Percentiles rank a stretch among this genome's conserved stretches.
Conservation (phyloP, 2,329 filamentous ascomycete genomes). For the Neurospora sp. region DNA sequence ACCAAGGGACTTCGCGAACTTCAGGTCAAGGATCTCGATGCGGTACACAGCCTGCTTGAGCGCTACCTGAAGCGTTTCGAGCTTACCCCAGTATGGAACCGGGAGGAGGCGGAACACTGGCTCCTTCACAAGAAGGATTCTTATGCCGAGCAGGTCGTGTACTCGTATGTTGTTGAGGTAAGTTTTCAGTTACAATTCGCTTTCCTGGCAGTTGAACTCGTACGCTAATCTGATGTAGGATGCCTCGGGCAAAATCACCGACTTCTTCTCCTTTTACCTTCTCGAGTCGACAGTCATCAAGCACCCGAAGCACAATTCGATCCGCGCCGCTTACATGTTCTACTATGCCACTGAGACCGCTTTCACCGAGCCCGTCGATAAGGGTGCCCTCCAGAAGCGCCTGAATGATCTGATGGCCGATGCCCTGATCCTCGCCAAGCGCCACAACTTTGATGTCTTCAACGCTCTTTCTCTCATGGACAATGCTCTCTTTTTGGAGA, state of each 20-base stretch:
- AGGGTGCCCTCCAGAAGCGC: conserved; percentile 58
- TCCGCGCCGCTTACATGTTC: conserved; percentile 90
- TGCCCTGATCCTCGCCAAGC: conserved; percentile 78
- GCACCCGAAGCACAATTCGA: conserved; percentile 63
- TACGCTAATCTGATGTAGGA: conserved; percentile 27
- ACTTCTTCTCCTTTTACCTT: conserved; percentile 95
- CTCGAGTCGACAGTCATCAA: conserved; percentile 89
- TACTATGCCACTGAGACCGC: conserved; percentile 87
- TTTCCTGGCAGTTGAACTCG: not conserved
- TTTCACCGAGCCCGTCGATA: conserved; percentile 47
- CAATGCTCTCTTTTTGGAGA: conserved; percentile 83
- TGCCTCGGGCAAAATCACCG: conserved; percentile 70
- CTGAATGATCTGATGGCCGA: conserved; percentile 76
- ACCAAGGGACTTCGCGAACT: conserved; percentile 72
- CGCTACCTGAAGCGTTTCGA: conserved; percentile 74
- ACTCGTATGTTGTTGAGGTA: conserved; percentile 84
- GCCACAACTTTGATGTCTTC: conserved; percentile 82
- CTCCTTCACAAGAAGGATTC: conserved; percentile 60
- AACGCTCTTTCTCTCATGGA: conserved; percentile 91
- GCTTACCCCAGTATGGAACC: conserved; percentile 70
- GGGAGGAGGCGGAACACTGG: conserved; percentile 82
- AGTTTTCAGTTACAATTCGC: conserved; percentile 8
- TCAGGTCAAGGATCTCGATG: conserved; percentile 66
- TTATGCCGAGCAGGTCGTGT: conserved; percentile 70
- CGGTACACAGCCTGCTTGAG: conserved; percentile 62